A percentile compares a stretch with the other conserved stretches of the same genome.
These are phyloP conservation scores for Botrytis cinerea DNA, from an alignment of 2,329 filamentous ascomycete genomes.

Conservation along the genomic window DNA sequence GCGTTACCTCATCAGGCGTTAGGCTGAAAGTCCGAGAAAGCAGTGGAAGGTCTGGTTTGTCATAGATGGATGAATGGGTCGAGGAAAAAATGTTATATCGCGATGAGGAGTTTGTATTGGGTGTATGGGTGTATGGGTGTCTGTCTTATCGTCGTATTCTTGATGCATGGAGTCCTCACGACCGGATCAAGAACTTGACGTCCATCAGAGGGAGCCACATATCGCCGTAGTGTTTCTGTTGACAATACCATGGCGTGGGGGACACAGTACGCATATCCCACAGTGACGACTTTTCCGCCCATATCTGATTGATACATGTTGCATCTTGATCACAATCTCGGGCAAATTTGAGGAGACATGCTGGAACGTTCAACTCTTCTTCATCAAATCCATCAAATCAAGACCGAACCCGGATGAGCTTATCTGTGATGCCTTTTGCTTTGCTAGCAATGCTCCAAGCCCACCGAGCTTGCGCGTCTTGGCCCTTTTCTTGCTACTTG, in stretches of 20 bases:
- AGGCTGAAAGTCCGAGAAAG: constrained; percentile 29
- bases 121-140: no score
- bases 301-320: not conserved
- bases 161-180: not conserved
- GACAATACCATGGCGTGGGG: not conserved
- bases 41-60: constrained; percentile 19
- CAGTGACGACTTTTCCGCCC: not conserved
- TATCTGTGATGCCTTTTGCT: constrained; percentile 33
- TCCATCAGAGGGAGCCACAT: not conserved
- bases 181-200: not conserved
- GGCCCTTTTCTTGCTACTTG: constrained; percentile 64
- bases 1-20: constrained; percentile 25
- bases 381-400: constrained; percentile 47
- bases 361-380: constrained; percentile 30
- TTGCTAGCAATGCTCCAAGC: constrained; percentile 61
- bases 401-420: constrained; percentile 38
- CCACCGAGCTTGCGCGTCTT: constrained; percentile 63
- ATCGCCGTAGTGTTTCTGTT: not conserved
- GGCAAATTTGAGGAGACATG: not conserved
- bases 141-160: not conserved
- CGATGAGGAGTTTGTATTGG: not conserved
- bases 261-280: not conserved
- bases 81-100: not conserved
- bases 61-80: constrained; percentile 11
- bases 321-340: not conserved